These are phyloP conservation scores for Atkinsonella hypoxylon DNA, from an alignment of 2,329 filamentous ascomycete genomes.

Conservation along the genomic window DNA sequence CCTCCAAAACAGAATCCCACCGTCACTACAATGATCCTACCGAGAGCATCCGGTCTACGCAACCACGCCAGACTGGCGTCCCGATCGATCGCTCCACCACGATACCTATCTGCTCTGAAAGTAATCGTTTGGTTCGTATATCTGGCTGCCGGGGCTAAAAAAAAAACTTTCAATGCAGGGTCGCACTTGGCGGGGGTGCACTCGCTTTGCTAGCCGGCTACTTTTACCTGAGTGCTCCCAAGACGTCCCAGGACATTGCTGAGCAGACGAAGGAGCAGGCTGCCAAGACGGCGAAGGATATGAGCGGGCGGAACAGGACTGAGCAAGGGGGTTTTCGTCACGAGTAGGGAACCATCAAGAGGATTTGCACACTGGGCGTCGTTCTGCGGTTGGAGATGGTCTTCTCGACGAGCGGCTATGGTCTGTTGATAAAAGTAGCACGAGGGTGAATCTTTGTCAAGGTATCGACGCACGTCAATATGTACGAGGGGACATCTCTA, in stretches of 20 bases:
- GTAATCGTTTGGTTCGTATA: too few species aligned
- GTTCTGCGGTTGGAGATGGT: too few species aligned
- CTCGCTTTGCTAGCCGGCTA: slow-evolving; percentile 15
- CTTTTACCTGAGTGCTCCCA: slow-evolving; percentile 15
- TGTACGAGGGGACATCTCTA: too few species aligned
- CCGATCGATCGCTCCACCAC: background rate
- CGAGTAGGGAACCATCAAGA: slow-evolving; percentile 10
- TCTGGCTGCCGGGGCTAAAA: too few species aligned
- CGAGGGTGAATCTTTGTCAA: background rate
- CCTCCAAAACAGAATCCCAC: too few species aligned
- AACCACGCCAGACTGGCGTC: slow-evolving; percentile 5
- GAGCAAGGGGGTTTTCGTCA: slow-evolving; percentile 19
- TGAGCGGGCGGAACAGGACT: slow-evolving; percentile 19
- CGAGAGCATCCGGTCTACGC: background rate
- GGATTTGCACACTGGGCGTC: too few species aligned
- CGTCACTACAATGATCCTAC: too few species aligned
- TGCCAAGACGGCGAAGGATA: slow-evolving; percentile 14
- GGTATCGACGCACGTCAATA: too few species aligned
- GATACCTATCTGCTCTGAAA: slow-evolving; percentile 5
- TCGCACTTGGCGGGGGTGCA: slow-evolving; percentile 17
- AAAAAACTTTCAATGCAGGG: too few species aligned
- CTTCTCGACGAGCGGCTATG: background rate
- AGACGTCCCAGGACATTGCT: background rate
- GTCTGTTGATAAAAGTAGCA: background rate
- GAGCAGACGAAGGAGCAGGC: slow-evolving; percentile 12